Base-by-base conservation (phyloP, 2,329 filamentous ascomycete species). In the Macrophomina tecta region DNA sequence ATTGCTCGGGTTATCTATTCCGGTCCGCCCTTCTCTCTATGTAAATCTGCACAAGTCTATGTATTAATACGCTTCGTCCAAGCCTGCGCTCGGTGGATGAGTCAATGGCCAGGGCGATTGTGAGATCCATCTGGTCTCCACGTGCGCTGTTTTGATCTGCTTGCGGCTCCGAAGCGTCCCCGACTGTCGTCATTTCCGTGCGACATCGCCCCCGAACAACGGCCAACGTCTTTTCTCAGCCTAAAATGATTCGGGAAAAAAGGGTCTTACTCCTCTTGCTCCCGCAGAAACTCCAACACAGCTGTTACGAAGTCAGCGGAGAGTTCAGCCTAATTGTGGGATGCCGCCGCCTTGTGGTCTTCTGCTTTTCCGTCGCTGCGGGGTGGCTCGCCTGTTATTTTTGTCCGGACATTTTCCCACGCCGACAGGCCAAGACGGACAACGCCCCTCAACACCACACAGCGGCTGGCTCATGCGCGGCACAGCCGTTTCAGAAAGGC, bases 261-360 rank as follows among this genome's bases (percentile, higher is more conserved):
- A 38, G n/a, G 5, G 40, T 16, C 42, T 75, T 12, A 49, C 42
- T 75, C 81, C 18, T 81, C 77, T 69, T 81, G 82, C 81, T 78
- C 88, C 78, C 73, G 83, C 60, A 91, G 76, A 72, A 90, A 91
- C 53, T 90, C 87, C 30, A 89, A 83, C 11, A 90, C 88, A 69
- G 84, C 88, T 90, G 69, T 53, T 36, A n/a, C 30, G 18, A 9
- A 45, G 72, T 66, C 30, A 66, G 64, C 16, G 18, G 28, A 23
- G 23, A 3, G 16, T 23, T 42, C 46, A 49, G 45, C 23, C 46
- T 11, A 49, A 18, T 38, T 8, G 45, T 38, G n/a, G 32, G 30
- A 32, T 53, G 40, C 36, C 14, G 9, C 58, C n/a, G 45, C 8
- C 30, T 40, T 30, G 42, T 28, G 34, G 49, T 48, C 30, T 62